These are phyloP conservation scores for Mycena epipterygia DNA, from an alignment of 768 basidiomycete species.

Conservation along the genomic window DNA sequence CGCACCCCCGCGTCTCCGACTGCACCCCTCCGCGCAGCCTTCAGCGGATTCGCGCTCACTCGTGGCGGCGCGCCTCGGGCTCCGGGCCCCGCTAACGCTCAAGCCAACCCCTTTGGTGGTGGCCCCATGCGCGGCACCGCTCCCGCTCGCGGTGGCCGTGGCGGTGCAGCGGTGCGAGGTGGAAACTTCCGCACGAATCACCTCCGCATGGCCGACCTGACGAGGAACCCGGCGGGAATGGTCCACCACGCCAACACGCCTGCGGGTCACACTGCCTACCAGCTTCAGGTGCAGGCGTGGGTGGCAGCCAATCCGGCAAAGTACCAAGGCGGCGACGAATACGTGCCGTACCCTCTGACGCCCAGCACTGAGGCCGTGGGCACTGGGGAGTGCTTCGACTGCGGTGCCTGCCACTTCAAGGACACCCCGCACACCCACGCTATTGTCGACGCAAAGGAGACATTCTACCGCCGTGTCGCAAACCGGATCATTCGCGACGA, in stretches of 20 bases:
- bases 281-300: slow-evolving; percentile 19
- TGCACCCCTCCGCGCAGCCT: slow-evolving; percentile 18
- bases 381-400: slow-evolving; percentile 30
- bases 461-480: slow-evolving; percentile 13
- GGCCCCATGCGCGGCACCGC: slow-evolving; percentile 1
- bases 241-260: background rate
- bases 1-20: slow-evolving; percentile 3
- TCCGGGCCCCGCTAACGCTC: background rate
- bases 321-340: slow-evolving; percentile 13
- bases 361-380: slow-evolving; percentile 30
- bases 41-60: background rate
- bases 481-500: slow-evolving; percentile 27
- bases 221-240: slow-evolving; percentile 6
- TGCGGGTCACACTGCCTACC: background rate
- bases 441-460: slow-evolving; percentile 10
- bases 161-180: background rate
- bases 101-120: background rate
- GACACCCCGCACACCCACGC: slow-evolving; percentile 1
- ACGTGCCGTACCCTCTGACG: slow-evolving; percentile 24
- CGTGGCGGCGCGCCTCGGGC: slow-evolving; percentile 3
- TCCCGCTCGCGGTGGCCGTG: background rate
- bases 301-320: slow-evolving; percentile 1
- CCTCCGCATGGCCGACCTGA: slow-evolving; percentile 12
- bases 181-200: slow-evolving; percentile 12
- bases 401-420: slow-evolving; percentile 9